A percentile compares a stretch with the other conserved stretches of the same genome.
Evolutionary conservation across 352 stramenopile species (phyloP).

Genomic region (Globisporangium abappressorium): DNA sequence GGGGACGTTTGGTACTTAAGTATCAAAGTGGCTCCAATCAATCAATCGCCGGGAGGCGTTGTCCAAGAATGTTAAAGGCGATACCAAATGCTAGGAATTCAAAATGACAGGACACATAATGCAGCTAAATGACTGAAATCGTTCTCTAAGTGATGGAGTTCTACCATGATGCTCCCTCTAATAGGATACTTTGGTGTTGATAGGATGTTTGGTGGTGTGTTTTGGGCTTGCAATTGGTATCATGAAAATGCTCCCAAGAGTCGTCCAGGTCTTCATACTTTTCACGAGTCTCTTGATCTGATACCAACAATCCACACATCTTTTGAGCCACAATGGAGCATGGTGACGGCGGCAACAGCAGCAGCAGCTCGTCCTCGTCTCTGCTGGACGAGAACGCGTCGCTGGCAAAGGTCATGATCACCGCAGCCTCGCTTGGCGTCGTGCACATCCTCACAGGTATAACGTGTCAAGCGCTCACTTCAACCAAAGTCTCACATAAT

Average conservation of each 20-base stretch:
- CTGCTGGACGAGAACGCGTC: slow-evolving; percentile 23
- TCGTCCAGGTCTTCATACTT: background rate
- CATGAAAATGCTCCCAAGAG: background rate
- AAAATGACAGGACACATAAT: background rate
- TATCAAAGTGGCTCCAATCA: background rate
- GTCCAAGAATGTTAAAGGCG: background rate
- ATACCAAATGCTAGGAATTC: background rate
- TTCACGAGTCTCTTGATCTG: background rate
- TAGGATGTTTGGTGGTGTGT: too few relatives aligned
- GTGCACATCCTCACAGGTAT: slow-evolving; percentile 59
- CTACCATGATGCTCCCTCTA: too few relatives aligned
- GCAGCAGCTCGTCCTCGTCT: background rate
- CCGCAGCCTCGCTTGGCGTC: slow-evolving; percentile 40
- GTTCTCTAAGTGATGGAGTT: background rate
- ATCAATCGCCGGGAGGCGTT: background rate
- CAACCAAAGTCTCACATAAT: background rate
- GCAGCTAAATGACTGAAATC: background rate
- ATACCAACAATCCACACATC: background rate
- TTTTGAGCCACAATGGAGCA: slow-evolving; percentile 3
- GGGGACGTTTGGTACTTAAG: background rate
- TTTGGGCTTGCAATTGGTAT: background rate
- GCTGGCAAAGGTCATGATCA: slow-evolving; percentile 30
- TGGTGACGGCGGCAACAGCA: background rate
- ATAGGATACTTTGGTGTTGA: too few relatives aligned
- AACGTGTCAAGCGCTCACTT: background rate